Evolutionary conservation across 139 green algal species (phyloP).

Genomic region (Pleodorina starrii): DNA sequence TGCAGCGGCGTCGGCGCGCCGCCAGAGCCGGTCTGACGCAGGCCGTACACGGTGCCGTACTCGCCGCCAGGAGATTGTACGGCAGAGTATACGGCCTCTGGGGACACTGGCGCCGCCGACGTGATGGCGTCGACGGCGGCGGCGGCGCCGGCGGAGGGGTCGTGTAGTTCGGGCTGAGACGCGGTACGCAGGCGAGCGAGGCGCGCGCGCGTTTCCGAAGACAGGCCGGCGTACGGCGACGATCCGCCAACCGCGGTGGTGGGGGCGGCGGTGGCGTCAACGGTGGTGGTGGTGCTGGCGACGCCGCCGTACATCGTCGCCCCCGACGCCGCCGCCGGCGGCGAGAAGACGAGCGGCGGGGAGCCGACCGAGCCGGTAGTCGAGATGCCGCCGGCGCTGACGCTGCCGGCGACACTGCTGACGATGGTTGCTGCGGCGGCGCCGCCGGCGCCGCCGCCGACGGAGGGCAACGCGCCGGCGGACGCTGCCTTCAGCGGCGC

Average conservation of each 20-base stretch:
- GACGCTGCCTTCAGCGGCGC: constrained; percentile 19
- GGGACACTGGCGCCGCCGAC: background rate
- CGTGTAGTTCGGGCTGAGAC: background rate
- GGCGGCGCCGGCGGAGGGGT: background rate
- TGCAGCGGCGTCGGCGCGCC: background rate
- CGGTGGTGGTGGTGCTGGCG: too few relatives aligned
- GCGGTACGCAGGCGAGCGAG: background rate
- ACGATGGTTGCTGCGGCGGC: background rate
- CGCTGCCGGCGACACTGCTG: background rate
- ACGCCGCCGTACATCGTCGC: background rate
- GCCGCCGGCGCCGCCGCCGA: background rate
- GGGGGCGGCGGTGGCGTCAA: background rate
- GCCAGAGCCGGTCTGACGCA: background rate
- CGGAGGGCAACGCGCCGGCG: background rate
- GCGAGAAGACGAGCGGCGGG: constrained; percentile 6
- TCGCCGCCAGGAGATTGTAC: background rate
- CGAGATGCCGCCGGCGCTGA: background rate
- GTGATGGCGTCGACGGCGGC: background rate
- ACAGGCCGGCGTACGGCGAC: constrained; percentile 14
- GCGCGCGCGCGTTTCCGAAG: constrained; percentile 32
- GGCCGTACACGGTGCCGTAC: background rate
- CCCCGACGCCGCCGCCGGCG: background rate
- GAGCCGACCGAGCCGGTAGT: background rate
- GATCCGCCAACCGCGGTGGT: background rate
- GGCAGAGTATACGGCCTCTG: background rate